phyloP scores from a whole-genome alignment of 805 yeast species.

The Wickerhamiella siamensis region DNA sequence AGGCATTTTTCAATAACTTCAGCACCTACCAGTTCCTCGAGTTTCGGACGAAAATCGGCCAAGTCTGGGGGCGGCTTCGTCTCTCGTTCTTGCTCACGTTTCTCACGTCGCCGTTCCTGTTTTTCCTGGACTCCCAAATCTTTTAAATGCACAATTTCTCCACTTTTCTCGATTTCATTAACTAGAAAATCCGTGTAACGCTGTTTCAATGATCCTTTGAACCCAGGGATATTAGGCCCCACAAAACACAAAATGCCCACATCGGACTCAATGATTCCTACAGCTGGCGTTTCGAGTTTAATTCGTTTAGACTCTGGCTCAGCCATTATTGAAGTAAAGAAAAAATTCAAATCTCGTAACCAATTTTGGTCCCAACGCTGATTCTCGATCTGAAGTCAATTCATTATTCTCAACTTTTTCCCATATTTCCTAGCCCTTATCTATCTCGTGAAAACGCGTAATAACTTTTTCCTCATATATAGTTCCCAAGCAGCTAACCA shows the following conservation, averaged over 20 bases:
- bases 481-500: too few relatives aligned
- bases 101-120: conserved; percentile 13
- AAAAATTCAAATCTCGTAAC: too few relatives aligned
- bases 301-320: conserved; percentile 5
- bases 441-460: neutral
- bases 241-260: conserved; percentile 78
- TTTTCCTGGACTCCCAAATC: conserved; percentile 28
- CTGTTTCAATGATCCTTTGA: conserved; percentile 69
- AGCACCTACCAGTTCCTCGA: conserved; percentile 44
- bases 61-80: conserved; percentile 7
- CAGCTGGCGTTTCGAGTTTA: conserved; percentile 2
- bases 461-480: too few relatives aligned
- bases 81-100: conserved; percentile 12
- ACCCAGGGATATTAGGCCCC: conserved; percentile 42
- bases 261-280: conserved; percentile 51
- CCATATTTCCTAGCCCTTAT: too few relatives aligned
- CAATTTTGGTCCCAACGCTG: too few relatives aligned
- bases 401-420: too few relatives aligned
- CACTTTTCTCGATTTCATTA: conserved; percentile 62
- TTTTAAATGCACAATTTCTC: conserved; percentile 55
- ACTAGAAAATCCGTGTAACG: conserved; percentile 89
- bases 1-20: conserved; percentile 45
- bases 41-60: conserved; percentile 30
- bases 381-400: too few relatives aligned
- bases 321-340: neutral